phyloP scores from a whole-genome alignment of 164 flowering plant genomes.

The Berberis thunbergii region DNA sequence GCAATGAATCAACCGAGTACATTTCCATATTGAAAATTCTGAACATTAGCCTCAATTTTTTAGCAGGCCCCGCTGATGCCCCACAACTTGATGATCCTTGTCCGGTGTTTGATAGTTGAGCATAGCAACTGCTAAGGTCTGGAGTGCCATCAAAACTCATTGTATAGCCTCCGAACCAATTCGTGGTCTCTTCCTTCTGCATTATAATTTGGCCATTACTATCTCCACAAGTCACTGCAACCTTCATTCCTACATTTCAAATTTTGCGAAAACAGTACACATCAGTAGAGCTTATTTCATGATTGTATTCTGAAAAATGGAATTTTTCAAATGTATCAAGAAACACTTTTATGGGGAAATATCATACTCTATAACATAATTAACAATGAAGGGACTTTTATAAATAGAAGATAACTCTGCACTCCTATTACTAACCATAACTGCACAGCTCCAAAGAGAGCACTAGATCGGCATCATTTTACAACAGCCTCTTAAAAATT shows the following conservation, averaged over 20 bases:
- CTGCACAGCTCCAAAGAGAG: too few relatives aligned
- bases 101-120: background rate
- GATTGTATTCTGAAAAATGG: too few relatives aligned
- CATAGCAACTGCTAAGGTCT: background rate
- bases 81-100: background rate
- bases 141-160: background rate
- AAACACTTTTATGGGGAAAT: too few relatives aligned
- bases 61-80: background rate
- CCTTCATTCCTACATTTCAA: slow-evolving; percentile 55
- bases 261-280: too few relatives aligned
- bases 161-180: background rate
- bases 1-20: background rate
- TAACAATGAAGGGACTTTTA: too few relatives aligned
- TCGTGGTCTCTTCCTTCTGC: background rate
- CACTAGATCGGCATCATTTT: too few relatives aligned
- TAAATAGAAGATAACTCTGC: too few relatives aligned
- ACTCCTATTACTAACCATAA: too few relatives aligned
- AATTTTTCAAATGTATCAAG: too few relatives aligned
- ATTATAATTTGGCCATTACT: background rate
- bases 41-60: background rate
- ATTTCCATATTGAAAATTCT: background rate
- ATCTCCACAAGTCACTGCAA: background rate
- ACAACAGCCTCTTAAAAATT: too few relatives aligned
- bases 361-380: too few relatives aligned
- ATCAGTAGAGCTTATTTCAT: too few relatives aligned